These are phyloP conservation scores for Poa pratensis DNA, from an alignment of 176 grass and related monocot genomes.

Conservation along the genomic window DNA sequence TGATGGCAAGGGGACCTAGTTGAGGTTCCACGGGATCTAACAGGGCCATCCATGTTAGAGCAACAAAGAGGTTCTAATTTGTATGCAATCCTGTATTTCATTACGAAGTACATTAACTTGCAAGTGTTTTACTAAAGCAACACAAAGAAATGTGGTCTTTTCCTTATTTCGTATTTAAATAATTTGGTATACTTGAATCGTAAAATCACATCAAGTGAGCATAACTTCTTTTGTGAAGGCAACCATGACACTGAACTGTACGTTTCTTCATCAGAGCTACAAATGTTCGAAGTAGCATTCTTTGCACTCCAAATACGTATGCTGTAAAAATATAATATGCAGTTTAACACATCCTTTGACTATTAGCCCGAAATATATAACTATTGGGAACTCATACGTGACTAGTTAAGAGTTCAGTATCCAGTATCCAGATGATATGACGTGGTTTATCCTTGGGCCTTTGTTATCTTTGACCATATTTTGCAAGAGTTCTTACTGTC, in stretches of 20 bases:
- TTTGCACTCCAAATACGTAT: neutral
- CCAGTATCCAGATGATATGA: neutral
- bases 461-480: no score
- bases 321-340: neutral
- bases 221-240: neutral
- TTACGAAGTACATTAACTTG: neutral
- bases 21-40: no score
- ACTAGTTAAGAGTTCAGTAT: neutral
- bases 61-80: neutral
- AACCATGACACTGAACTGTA: neutral
- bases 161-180: no score
- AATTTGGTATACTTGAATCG: no score
- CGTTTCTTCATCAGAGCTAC: neutral
- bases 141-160: no score
- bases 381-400: neutral
- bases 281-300: no score
- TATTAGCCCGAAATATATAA: neutral
- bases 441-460: neutral
- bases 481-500: no score
- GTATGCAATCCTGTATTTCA: neutral
- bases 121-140: neutral
- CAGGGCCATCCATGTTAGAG: no score
- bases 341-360: neutral
- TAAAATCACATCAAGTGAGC: no score
- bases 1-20: constrained; percentile 64